Base-by-base conservation (phyloP, 2,329 filamentous ascomycete genomes). In the Fusarium hainanense region DNA sequence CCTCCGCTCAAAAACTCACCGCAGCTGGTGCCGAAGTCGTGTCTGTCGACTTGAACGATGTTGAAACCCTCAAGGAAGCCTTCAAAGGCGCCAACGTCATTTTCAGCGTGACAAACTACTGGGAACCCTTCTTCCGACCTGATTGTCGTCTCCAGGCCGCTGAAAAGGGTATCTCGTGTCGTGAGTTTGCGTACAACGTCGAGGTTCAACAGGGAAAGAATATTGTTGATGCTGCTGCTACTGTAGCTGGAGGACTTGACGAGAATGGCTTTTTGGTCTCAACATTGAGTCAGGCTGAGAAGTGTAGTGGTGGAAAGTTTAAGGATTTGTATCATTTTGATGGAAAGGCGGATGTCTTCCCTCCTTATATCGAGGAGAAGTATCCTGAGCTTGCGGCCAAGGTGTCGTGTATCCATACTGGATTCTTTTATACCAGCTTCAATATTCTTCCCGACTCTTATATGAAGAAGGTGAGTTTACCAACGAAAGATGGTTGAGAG, bases 61-160 rank as follows among this genome's bases (percentile, higher is more conserved):
- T 77, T 5, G 66, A 68, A 3, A 78, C 78, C 14, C 78, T 87
- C 34, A 74, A 78, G 48, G 43, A 69, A 0, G 83, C 81, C 0
- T 85, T 86, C 58, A 40, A 67, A 4, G 83, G 81, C 10, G 85
- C 85, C 20, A 81, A 83, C 61, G 73, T 82, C 59, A 86, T 89
- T 63, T 89, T 88, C 76, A 80, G 81, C 63, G 83, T 87, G 51
- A 89, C 86, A 0, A 82, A 88, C 66, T 88, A 85, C 76, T 88
- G 84, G 83, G 82, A 85, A 56, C 79, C 82, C 4, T 86, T 86
- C 71, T 82, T 82, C 72, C 78, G 81, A 4, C 79, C 81, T 0
- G 81, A 83, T 63, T 81, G 78, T 62, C 80, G 82, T 14, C 71
- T 76, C 23, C 77, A 78, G 52, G 83, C 81, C 4, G 61, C 72